Base-by-base conservation (phyloP, 2,329 filamentous ascomycete genomes). In the Colletotrichum chrysophilum region DNA sequence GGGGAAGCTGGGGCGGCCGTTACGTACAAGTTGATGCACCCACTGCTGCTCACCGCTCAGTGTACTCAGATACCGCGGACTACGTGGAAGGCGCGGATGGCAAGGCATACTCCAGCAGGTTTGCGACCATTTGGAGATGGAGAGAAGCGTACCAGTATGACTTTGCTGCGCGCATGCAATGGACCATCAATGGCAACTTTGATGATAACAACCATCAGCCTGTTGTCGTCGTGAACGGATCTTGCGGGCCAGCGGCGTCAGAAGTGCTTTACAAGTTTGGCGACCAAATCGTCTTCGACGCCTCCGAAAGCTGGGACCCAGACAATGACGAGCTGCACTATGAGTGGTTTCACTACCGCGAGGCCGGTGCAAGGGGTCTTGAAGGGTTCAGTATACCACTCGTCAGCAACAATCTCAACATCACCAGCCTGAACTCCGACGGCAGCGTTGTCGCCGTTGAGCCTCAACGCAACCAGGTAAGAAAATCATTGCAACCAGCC, bases 1-100 rank as follows among this genome's bases (percentile, higher is more conserved):
- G 83, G 61, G 88, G 88, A 4, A 86, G 85, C 1, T 89, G 88
- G 88, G 88, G 88, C 26, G 88, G 88, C 0, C 83, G 88, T 8
- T 89, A 89, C 77, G 26, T 28, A 48, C 60, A 14, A 18, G 32
- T 36, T 7, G 14, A 77, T 65, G 55, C 73, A 82, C 43, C 52
- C 52, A 67, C 48, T 7, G 65, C 65, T 8, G 66, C 32, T n/a
- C 30, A 28, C 21, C 48, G 32, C 66, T 24, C 18, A 18, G 66
- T 68, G 12, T 83, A 82, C 75, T 78, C 77, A 64, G 81, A 84
- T 58, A 74, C 67, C 12, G 74, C 77, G 24, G 84, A 83, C 64
- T 70, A 77, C 16, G 80, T 82, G 4, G 70, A 80, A 10, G 80
- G 80, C 24, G 48, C 77, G n/a, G 79, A 82, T 66, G 81, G 81